Conservation (phyloP, 2,329 filamentous ascomycete genomes). For the Cordyceps farinosa region DNA sequence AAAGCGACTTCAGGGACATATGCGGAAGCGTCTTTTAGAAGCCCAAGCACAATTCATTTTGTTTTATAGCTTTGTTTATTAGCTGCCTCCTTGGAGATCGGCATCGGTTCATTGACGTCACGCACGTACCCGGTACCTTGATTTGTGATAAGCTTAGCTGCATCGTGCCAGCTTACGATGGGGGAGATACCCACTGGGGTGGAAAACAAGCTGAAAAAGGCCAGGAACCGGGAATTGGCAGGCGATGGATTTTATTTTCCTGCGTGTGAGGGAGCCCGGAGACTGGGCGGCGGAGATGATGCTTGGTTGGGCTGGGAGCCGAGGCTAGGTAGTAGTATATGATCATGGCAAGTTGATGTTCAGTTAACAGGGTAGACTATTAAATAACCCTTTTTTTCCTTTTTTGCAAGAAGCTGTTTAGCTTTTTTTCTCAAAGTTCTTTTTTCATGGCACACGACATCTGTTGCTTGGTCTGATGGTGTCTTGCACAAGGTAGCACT, state of each 20-base stretch:
- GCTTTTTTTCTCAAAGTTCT: background rate
- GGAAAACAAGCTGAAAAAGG: background rate
- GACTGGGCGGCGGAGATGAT: too few relatives aligned
- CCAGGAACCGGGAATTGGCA: background rate
- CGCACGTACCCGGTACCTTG: conserved; percentile 6
- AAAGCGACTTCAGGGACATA: background rate
- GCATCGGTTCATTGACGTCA: conserved; percentile 15
- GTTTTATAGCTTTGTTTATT: background rate
- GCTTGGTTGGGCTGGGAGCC: too few relatives aligned
- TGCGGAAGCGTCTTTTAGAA: background rate
- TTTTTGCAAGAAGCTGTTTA: background rate
- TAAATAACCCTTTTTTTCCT: background rate
- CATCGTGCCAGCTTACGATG: background rate
- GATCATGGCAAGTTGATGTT: too few relatives aligned
- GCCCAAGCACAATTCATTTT: background rate
- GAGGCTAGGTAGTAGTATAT: too few relatives aligned
- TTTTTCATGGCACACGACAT: background rate
- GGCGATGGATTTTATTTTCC: background rate
- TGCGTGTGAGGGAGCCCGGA: background rate
- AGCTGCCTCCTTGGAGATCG: background rate
- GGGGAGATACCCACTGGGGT: background rate
- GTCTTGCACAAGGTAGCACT: background rate
- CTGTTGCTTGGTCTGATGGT: background rate
- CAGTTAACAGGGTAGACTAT: too few relatives aligned
- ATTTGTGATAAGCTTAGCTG: background rate